Conservation (phyloP, 169 alveolate genomes). For the Plasmodium malariae region DNA sequence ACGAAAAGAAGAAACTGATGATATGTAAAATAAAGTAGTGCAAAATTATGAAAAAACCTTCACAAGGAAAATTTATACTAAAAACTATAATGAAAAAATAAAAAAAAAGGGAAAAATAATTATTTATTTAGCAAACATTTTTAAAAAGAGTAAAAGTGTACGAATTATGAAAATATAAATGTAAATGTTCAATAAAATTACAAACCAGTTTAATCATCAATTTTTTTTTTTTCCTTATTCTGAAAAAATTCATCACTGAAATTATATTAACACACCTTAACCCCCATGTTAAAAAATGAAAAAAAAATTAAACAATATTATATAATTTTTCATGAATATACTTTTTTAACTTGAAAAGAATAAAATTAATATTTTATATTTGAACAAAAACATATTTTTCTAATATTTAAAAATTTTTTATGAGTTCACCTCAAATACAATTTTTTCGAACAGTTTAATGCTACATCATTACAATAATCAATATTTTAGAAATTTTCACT, state of each 20-base stretch:
- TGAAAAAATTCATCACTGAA: background rate
- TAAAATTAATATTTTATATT: too few species aligned
- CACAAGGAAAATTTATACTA: conserved; percentile 21
- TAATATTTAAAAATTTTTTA: too few species aligned
- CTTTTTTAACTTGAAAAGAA: background rate
- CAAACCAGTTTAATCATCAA: conserved; percentile 7
- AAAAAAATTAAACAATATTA: too few species aligned
- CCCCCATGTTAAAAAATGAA: too few species aligned
- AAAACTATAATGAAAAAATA: conserved; percentile 26
- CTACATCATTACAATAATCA: background rate
- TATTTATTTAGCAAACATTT: conserved; percentile 32
- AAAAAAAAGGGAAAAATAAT: conserved; percentile 4
- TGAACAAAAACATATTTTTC: too few species aligned
- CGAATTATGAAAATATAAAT: conserved; percentile 3
- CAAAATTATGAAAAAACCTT: background rate
- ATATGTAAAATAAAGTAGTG: background rate
- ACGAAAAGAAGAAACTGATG: background rate
- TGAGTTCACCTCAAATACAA: background rate
- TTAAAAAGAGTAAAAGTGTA: conserved; percentile 6
- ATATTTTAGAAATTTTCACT: background rate
- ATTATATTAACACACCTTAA: too few species aligned
- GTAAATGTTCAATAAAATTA: conserved; percentile 24
- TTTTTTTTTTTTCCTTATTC: conserved; percentile 6
- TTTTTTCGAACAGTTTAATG: background rate
- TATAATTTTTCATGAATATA: too few species aligned